phyloP scores from a whole-genome alignment of 345 rosid genomes.

The Limnanthes douglasii region DNA sequence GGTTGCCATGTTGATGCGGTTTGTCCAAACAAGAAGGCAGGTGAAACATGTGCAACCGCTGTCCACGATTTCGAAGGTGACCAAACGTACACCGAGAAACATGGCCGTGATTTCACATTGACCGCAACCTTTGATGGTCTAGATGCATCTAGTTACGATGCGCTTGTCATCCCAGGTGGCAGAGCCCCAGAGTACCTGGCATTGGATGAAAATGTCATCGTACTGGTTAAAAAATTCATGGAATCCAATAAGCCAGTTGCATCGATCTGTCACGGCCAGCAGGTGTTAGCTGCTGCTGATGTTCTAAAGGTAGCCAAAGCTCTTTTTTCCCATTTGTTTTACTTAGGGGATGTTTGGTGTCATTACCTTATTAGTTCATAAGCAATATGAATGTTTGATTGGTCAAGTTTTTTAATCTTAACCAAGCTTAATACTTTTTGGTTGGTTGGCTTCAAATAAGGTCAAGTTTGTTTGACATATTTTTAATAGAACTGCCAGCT shows the following conservation, averaged over 20 bases:
- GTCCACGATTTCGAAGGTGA: conserved; percentile 97
- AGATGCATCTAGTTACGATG: conserved; percentile 60
- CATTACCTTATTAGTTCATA: no score
- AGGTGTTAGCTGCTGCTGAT: conserved; percentile 85
- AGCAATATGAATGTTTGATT: no score
- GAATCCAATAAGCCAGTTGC: conserved; percentile 61
- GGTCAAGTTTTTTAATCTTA: no score
- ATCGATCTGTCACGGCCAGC: conserved; percentile 90
- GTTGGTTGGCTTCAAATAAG: no score
- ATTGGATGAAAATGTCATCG: conserved; percentile 36
- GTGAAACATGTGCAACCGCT: conserved; percentile 74
- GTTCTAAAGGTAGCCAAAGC: conserved; percentile 97
- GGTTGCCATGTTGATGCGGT: conserved; percentile 85
- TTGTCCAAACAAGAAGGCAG: conserved; percentile 71
- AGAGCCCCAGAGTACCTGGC: conserved; percentile 85
- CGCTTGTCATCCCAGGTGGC: conserved; percentile 90
- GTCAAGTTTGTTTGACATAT: no score
- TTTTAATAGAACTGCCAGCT: no score
- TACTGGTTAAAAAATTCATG: conserved; percentile 56
- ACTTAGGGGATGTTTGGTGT: no score
- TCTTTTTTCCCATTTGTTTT: no score
- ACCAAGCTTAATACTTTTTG: no score
- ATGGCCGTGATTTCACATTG: conserved; percentile 64
- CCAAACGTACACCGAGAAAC: conserved; percentile 92
- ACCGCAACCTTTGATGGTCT: conserved; percentile 44